These are phyloP conservation scores for Arctostaphylos glauca DNA, from an alignment of 148 eudicot genomes.

Conservation along the genomic window DNA sequence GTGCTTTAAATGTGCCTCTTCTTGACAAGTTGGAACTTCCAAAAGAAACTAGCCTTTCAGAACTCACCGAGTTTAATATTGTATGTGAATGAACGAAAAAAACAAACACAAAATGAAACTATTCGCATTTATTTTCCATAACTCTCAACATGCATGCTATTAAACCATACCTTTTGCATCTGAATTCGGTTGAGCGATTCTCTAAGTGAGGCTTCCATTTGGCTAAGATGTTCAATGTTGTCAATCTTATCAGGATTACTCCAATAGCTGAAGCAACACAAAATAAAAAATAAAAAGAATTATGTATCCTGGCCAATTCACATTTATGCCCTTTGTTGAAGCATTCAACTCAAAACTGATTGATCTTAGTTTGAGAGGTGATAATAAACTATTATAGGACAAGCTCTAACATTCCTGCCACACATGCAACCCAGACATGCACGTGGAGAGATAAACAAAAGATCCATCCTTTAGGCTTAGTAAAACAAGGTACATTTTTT, in stretches of 20 bases:
- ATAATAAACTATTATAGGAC: background rate
- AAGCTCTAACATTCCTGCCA: background rate
- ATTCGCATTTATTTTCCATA: background rate
- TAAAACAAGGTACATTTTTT: background rate
- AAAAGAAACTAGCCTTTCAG: background rate
- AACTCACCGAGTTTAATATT: background rate
- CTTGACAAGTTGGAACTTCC: background rate
- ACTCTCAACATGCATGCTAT: background rate
- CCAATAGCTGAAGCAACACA: conserved; percentile 62
- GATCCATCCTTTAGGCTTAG: too few relatives aligned
- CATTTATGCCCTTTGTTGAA: background rate
- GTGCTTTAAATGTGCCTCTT: too few relatives aligned
- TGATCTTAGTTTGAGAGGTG: background rate
- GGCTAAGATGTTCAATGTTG: conserved; percentile 68
- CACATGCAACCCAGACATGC: background rate
- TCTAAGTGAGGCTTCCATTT: conserved; percentile 78
- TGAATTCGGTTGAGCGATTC: conserved; percentile 65
- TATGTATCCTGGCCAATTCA: background rate
- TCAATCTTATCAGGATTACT: conserved; percentile 77
- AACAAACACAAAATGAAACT: background rate
- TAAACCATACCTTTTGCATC: conserved; percentile 61
- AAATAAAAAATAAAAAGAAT: background rate
- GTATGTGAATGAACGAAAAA: background rate
- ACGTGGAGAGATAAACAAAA: too few relatives aligned
- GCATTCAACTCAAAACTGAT: background rate